Percentiles rank a stretch among this genome's conserved stretches.
These are phyloP conservation scores for Melanomma pulvis-pyrius DNA, from an alignment of 495 filamentous ascomycete genomes.

Conservation along the genomic window DNA sequence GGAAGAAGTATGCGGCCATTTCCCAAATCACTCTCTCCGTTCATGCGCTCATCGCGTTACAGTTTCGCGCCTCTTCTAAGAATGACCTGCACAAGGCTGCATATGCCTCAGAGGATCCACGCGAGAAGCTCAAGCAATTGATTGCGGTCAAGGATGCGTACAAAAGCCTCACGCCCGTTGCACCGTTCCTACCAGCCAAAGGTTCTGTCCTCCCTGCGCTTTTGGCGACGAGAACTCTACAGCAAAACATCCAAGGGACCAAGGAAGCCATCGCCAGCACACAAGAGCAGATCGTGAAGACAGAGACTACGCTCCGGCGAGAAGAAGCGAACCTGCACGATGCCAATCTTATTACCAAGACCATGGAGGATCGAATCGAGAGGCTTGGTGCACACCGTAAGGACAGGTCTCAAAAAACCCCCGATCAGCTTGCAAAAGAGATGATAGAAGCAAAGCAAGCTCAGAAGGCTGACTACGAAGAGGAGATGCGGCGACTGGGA, in stretches of 20 bases:
- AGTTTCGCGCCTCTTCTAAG: slow-evolving; percentile 16
- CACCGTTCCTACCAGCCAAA: slow-evolving; percentile 65
- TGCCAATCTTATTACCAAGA: slow-evolving; percentile 53
- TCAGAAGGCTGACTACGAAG: slow-evolving; percentile 59
- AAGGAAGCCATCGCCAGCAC: slow-evolving; percentile 61
- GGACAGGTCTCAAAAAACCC: slow-evolving; percentile 59
- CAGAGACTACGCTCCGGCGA: slow-evolving; percentile 57
- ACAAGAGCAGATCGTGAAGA: slow-evolving; percentile 55
- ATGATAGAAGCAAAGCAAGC: slow-evolving; percentile 59
- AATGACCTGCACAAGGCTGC: slow-evolving; percentile 7
- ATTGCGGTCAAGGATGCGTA: slow-evolving; percentile 65
- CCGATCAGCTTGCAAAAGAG: slow-evolving; percentile 63
- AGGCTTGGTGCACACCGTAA: slow-evolving; percentile 55
- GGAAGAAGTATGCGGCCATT: slow-evolving; percentile 49
- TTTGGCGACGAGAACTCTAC: slow-evolving; percentile 66
- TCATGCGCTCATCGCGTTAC: background rate
- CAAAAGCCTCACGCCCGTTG: slow-evolving; percentile 58
- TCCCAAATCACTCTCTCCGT: background rate
- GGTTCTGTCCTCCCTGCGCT: slow-evolving; percentile 72
- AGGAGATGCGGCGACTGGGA: slow-evolving; percentile 60
- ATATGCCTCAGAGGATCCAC: slow-evolving; percentile 48
- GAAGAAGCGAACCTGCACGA: slow-evolving; percentile 67
- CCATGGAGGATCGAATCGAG: slow-evolving; percentile 63
- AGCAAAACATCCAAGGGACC: slow-evolving; percentile 64
- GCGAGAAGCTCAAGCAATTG: slow-evolving; percentile 56